Base-by-base conservation (phyloP, 768 basidiomycete species). In the Mycena venus region DNA sequence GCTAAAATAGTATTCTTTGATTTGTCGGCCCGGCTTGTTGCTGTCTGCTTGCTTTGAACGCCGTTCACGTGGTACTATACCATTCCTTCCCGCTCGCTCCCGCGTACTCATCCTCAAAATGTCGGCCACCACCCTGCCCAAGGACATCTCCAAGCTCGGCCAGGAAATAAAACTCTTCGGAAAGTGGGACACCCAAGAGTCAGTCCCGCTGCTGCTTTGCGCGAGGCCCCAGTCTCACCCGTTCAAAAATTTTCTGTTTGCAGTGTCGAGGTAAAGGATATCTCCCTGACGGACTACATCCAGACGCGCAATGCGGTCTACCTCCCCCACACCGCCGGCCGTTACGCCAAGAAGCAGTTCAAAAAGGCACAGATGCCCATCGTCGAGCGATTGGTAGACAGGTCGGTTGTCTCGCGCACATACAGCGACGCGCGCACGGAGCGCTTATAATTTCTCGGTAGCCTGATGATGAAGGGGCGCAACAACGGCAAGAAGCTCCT, bases 351-450 rank as follows among this genome's bases (percentile, higher is more conserved):
- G 91, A 99, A 99, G 90, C 97, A 99, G 87, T 99, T 99, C 93
- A 99, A 97, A 91, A 99, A 99, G 93, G 97, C 96, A 7, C 96
- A 98, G 86, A 99, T 99, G 98, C 98, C 98, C 83, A 98, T 99
- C 84, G 98, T 99, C 80, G 98, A 99, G 88, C 96, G 98, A 84
- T 90, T 99, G 83, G 98, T 99, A 78, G 97, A 99, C 91, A 74
- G 73, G 73, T 74, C 94, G 93, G 97, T 96, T 82, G 15, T 29
- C n/a, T 79, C 92, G 83, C 53, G 31, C 29, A n/a, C n/a, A 36
- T 21, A 7, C 17, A 53, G 23, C 9, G 5, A 27, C 14, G 47
- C 40, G 25, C 68, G 58, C 55, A 51, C 10, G 47, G 27, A 53
- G 5, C 14, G 68, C 36, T 70, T 9, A 49, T 34, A 32, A 29